Evolutionary conservation across 1,284 basidiomycete species (phyloP).

Genomic region (Prillingera fragicola): DNA sequence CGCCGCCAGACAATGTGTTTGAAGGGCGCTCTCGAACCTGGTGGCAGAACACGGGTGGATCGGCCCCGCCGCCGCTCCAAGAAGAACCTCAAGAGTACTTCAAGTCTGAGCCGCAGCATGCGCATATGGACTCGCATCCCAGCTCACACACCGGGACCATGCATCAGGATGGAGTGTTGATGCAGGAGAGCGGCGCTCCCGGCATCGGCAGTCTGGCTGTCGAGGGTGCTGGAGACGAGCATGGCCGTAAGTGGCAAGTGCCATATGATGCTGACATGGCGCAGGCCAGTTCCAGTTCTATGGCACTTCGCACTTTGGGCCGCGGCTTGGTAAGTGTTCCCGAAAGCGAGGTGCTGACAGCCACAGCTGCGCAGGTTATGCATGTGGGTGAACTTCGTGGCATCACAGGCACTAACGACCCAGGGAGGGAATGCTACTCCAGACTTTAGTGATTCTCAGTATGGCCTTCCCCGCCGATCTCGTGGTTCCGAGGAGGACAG

Average conservation of each 20-base stretch:
- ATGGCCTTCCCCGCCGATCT: slow-evolving; percentile 11
- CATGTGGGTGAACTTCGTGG: slow-evolving; percentile 7
- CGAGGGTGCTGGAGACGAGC: slow-evolving; percentile 14
- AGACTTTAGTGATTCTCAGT: slow-evolving; percentile 17
- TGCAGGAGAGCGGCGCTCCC: slow-evolving; percentile 24
- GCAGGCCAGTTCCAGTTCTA: slow-evolving; percentile 27
- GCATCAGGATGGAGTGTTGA: slow-evolving; percentile 16
- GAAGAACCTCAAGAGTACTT: too few species aligned
- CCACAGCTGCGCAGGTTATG: slow-evolving; percentile 25
- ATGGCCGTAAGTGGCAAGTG: slow-evolving; percentile 9
- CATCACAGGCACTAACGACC: slow-evolving; percentile 4
- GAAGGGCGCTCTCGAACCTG: too few species aligned
- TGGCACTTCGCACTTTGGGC: slow-evolving; percentile 30
- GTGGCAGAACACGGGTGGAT: too few species aligned
- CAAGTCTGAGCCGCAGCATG: too few species aligned
- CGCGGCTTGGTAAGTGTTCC: too few species aligned
- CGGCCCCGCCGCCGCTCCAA: too few species aligned
- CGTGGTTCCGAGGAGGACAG: slow-evolving; percentile 8
- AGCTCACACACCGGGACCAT: too few species aligned
- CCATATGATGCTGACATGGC: slow-evolving; percentile 2
- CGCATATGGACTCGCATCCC: too few species aligned
- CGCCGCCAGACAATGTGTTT: too few species aligned
- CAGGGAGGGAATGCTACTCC: slow-evolving; percentile 10
- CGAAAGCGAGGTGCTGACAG: too few species aligned
- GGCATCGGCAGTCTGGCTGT: slow-evolving; percentile 22